Evolutionary conservation across 2,329 filamentous ascomycete genomes (phyloP).

Genomic region (Xylaria sp.): DNA sequence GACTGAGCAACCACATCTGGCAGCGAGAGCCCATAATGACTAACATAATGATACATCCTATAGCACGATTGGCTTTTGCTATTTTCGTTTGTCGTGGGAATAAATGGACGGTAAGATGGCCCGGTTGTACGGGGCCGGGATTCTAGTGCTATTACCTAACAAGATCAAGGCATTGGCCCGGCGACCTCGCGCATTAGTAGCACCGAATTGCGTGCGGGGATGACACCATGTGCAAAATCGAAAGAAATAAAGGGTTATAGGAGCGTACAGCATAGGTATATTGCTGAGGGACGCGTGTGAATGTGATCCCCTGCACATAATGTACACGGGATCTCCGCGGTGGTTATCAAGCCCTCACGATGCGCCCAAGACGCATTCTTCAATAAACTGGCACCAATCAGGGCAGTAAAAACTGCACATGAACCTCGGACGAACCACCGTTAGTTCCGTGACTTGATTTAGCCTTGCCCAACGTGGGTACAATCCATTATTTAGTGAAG

Average conservation of each 20-base stretch:
- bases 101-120: slow-evolving; percentile 29
- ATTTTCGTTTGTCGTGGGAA: slow-evolving; percentile 34
- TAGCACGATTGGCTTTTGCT: slow-evolving; percentile 35
- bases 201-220: slow-evolving; percentile 43
- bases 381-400: slow-evolving; percentile 19
- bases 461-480: slow-evolving; percentile 21
- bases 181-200: slow-evolving; percentile 39
- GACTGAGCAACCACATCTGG: slow-evolving; percentile 27
- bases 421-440: slow-evolving; percentile 5
- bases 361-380: slow-evolving; percentile 17
- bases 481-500: slow-evolving; percentile 26
- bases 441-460: slow-evolving; percentile 21
- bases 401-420: slow-evolving; percentile 5
- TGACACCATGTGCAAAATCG: slow-evolving; percentile 37
- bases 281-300: slow-evolving; percentile 25
- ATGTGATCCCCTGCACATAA: slow-evolving; percentile 23
- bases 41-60: slow-evolving; percentile 33
- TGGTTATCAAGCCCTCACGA: slow-evolving; percentile 20
- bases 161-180: slow-evolving; percentile 41
- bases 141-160: slow-evolving; percentile 43
- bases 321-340: slow-evolving; percentile 35
- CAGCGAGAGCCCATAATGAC: slow-evolving; percentile 31
- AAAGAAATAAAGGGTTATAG: slow-evolving; percentile 26
- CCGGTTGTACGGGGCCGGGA: slow-evolving; percentile 32
- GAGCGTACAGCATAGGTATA: slow-evolving; percentile 24